Evolutionary conservation across 1,284 basidiomycete genomes (phyloP).

Genomic region (Microbotryum lychnidis-dioicae): DNA sequence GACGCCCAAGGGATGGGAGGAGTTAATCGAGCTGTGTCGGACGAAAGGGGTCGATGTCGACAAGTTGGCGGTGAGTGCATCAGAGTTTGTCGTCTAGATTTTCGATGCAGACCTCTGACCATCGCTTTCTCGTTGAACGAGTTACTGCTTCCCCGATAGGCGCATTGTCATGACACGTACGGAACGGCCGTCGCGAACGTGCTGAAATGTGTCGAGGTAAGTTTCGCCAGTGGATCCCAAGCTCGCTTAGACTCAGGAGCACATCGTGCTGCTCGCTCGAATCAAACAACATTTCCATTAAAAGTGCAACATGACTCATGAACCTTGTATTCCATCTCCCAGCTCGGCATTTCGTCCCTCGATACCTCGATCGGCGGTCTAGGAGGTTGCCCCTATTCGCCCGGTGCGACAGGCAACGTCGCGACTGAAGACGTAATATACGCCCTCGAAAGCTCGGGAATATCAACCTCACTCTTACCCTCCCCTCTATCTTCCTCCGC

Average conservation of each 20-base stretch:
- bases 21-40: conserved; percentile 62
- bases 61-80: conserved; percentile 57
- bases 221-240: background rate
- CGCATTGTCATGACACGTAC: conserved; percentile 83
- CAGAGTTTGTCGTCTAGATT: background rate
- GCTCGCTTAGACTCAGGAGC: conserved; percentile 43
- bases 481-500: conserved; percentile 24
- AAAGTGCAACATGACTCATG: background rate
- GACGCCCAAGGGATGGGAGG: conserved; percentile 58
- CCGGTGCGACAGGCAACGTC: conserved; percentile 88
- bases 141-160: conserved; percentile 45
- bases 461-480: conserved; percentile 56
- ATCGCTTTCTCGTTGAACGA: background rate
- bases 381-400: conserved; percentile 91
- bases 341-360: conserved; percentile 46
- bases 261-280: conserved; percentile 47
- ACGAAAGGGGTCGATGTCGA: conserved; percentile 52
- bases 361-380: conserved; percentile 69
- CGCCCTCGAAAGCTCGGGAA: conserved; percentile 62
- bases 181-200: conserved; percentile 58
- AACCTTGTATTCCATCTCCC: background rate
- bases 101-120: background rate
- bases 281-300: background rate
- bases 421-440: conserved; percentile 68
- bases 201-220: conserved; percentile 35